phyloP scores from a whole-genome alignment of 352 stramenopile genomes.

The Phytophthora tubulina region DNA sequence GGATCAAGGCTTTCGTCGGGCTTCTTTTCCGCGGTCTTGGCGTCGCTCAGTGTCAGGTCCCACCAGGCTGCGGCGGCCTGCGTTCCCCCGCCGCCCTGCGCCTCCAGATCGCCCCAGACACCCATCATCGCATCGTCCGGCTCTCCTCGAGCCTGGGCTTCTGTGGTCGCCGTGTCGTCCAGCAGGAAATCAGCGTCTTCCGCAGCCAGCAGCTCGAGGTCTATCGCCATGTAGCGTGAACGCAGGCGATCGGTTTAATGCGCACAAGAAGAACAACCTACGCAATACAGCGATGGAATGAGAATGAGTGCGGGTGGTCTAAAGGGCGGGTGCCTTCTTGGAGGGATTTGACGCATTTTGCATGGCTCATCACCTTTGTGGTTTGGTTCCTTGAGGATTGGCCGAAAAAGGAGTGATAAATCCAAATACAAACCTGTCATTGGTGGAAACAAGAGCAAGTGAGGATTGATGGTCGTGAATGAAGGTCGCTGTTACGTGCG shows the following conservation, averaged over 20 bases:
- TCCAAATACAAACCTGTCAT: neutral
- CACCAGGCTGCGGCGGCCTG: slow-evolving; percentile 31
- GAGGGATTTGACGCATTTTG: slow-evolving; percentile 26
- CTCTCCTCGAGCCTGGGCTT: slow-evolving; percentile 25
- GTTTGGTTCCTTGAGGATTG: slow-evolving; percentile 17
- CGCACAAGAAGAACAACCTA: neutral
- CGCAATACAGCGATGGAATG: neutral
- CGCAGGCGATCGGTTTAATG: neutral
- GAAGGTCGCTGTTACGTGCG: neutral
- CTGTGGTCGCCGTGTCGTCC: slow-evolving; percentile 36
- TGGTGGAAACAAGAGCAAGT: slow-evolving; percentile 8
- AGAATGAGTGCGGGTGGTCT: slow-evolving; percentile 14
- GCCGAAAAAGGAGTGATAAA: slow-evolving; percentile 17
- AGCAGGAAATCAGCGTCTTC: slow-evolving; percentile 35
- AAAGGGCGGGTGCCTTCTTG: neutral
- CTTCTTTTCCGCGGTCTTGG: slow-evolving; percentile 4
- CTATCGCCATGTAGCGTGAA: slow-evolving; percentile 26
- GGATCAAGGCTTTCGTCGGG: slow-evolving; percentile 11
- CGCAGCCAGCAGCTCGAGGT: slow-evolving; percentile 36
- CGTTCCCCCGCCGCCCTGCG: slow-evolving; percentile 29
- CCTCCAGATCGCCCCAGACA: slow-evolving; percentile 46
- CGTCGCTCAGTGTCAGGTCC: slow-evolving; percentile 29
- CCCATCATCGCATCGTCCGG: slow-evolving; percentile 40
- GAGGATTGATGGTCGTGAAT: slow-evolving; percentile 6
- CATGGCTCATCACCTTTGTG: slow-evolving; percentile 23